phyloP scores from a whole-genome alignment of 164 flowering plant genomes.

The Macadamia integrifolia region DNA sequence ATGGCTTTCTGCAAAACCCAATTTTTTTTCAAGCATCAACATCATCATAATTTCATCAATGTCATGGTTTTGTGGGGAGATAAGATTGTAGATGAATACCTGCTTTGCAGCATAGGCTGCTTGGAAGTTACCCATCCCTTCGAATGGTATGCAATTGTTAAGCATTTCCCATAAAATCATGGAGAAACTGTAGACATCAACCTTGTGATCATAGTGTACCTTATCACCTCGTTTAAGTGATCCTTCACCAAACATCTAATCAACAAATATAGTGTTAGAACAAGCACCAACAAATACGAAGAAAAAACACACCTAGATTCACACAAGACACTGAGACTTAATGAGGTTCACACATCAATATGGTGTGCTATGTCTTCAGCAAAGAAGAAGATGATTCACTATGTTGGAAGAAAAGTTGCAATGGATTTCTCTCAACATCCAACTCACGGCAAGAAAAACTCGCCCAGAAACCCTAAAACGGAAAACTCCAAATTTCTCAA shows the following conservation, averaged over 20 bases:
- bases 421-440: background rate
- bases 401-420: too few species aligned
- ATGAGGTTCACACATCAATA: too few species aligned
- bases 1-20: slow-evolving; percentile 29
- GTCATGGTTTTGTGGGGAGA: background rate
- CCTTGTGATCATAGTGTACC: slow-evolving; percentile 61
- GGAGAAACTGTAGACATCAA: slow-evolving; percentile 67
- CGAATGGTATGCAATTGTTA: slow-evolving; percentile 49
- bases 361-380: too few species aligned
- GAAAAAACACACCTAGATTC: too few species aligned
- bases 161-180: slow-evolving; percentile 70
- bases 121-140: slow-evolving; percentile 36
- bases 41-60: background rate
- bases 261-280: background rate
- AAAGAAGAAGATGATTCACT: too few species aligned
- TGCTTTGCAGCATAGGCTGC: slow-evolving; percentile 56
- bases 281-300: too few species aligned
- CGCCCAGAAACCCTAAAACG: too few species aligned
- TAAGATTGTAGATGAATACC: slow-evolving; percentile 15
- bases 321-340: too few species aligned
- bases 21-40: too few species aligned
- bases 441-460: background rate
- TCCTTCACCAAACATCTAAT: slow-evolving; percentile 47
- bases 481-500: too few species aligned
- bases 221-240: slow-evolving; percentile 38